Conservation (phyloP, 805 yeast genomes). For the Schwanniomyces pseudopolymorphus region DNA sequence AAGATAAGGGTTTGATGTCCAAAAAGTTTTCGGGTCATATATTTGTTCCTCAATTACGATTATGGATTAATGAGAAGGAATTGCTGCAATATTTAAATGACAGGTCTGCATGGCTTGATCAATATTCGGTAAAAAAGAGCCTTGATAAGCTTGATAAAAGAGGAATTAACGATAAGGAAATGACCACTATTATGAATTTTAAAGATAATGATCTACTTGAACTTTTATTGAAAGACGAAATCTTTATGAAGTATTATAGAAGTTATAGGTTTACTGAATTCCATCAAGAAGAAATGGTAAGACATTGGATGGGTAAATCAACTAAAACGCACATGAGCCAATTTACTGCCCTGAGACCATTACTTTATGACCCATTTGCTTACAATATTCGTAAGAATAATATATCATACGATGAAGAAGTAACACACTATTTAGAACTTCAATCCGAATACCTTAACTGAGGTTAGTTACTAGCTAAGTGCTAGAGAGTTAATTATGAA, state of each 20-base stretch:
- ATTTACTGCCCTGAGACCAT: constrained; percentile 3
- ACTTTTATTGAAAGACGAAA: constrained; percentile 23
- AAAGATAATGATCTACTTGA: constrained; percentile 22
- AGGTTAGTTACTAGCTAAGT: no score
- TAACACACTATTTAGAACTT: constrained; percentile 14
- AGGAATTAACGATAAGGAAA: constrained; percentile 18
- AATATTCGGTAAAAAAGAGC: constrained; percentile 7
- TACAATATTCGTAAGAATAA: constrained; percentile 17
- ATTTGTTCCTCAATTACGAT: constrained; percentile 51
- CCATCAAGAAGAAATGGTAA: constrained; percentile 32
- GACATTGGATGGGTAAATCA: constrained; percentile 15
- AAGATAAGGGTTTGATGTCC: constrained; percentile 24
- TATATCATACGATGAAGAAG: constrained; percentile 26
- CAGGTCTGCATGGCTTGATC: constrained; percentile 22
- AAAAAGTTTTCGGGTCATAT: constrained; percentile 39
- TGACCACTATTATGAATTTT: constrained; percentile 24
- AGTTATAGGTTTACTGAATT: constrained; percentile 29
- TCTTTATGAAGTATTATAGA: constrained; percentile 27
- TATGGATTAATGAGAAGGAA: constrained; percentile 44
- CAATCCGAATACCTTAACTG: background rate
- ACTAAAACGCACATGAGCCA: constrained; percentile 13
- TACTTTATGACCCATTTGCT: constrained; percentile 20
- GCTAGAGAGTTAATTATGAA: no score
- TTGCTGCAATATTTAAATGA: constrained; percentile 16
- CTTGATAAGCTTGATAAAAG: background rate